Evolutionary conservation across 2,329 filamentous ascomycete genomes (phyloP).

Genomic region (Ambrosiella xylebori): DNA sequence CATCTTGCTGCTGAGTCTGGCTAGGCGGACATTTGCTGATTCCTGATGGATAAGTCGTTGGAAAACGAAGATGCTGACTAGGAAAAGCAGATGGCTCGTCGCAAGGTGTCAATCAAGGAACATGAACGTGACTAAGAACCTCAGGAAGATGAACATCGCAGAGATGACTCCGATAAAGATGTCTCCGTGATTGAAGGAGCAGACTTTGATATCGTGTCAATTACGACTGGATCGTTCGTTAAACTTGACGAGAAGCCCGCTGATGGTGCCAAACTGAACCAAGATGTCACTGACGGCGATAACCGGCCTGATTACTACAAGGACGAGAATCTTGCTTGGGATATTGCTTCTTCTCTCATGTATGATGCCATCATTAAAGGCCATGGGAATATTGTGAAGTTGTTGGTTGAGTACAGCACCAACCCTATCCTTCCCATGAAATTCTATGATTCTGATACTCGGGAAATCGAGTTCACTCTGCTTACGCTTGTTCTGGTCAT

Average conservation of each 20-base stretch:
- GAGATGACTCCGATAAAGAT: constrained; percentile 22
- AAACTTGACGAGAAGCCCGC: constrained; percentile 33
- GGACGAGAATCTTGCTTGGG: constrained; percentile 65
- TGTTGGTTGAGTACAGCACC: constrained; percentile 59
- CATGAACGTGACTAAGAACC: neutral
- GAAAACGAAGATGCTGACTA: constrained; percentile 34
- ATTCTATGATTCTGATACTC: constrained; percentile 30
- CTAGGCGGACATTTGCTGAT: constrained; percentile 48
- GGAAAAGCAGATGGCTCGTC: constrained; percentile 31
- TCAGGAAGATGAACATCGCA: constrained; percentile 11
- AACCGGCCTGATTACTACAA: constrained; percentile 67
- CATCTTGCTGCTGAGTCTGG: constrained; percentile 64
- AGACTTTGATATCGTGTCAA: constrained; percentile 28
- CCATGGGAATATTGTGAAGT: constrained; percentile 48
- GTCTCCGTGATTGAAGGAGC: constrained; percentile 34
- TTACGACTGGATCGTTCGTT: constrained; percentile 57
- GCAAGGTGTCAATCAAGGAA: constrained; percentile 19
- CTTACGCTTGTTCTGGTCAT: constrained; percentile 54
- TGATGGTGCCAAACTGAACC: constrained; percentile 22
- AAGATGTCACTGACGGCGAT: constrained; percentile 29
- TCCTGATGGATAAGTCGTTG: constrained; percentile 56
- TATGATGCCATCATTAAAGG: constrained; percentile 65
- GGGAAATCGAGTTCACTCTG: constrained; percentile 38
- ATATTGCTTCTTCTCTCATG: constrained; percentile 53
- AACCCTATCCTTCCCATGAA: constrained; percentile 63